A percentile compares a stretch with the other conserved stretches of the same genome.
Evolutionary conservation across 2,329 filamentous ascomycete genomes (phyloP).

Genomic region (Diaporthe australafricana): DNA sequence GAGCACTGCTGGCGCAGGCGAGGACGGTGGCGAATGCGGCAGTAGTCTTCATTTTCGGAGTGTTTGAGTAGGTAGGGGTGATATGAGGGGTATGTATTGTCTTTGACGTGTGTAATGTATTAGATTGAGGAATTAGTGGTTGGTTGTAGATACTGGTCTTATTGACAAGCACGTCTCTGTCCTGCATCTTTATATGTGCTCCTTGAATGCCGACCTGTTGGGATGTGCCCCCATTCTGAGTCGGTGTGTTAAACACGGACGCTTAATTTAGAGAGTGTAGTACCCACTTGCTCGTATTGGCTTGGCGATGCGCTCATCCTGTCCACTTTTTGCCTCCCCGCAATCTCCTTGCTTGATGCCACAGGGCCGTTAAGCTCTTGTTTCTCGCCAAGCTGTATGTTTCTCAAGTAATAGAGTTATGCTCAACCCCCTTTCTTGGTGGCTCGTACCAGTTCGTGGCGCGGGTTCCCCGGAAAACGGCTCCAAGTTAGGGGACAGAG

Average conservation of each 20-base stretch:
- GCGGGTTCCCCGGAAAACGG: neutral
- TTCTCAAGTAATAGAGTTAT: slow-evolving; percentile 5
- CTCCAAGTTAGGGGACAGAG: neutral
- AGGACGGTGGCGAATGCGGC: slow-evolving; percentile 9
- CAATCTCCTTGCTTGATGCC: slow-evolving; percentile 26
- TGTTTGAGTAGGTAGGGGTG: neutral
- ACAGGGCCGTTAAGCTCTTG: no score
- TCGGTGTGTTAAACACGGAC: slow-evolving; percentile 21
- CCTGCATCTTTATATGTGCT: neutral
- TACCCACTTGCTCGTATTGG: neutral
- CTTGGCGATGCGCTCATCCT: slow-evolving; percentile 20
- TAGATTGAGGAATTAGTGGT: neutral
- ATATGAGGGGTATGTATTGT: neutral
- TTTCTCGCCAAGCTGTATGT: no score
- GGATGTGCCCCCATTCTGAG: slow-evolving; percentile 22
- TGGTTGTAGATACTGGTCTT: neutral
- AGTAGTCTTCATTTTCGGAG: slow-evolving; percentile 13
- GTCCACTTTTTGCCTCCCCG: slow-evolving; percentile 16
- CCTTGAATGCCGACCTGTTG: neutral
- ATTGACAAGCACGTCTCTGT: neutral
- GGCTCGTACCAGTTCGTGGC: neutral
- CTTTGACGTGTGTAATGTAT: neutral
- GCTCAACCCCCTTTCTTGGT: slow-evolving; percentile 4
- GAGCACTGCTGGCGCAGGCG: slow-evolving; percentile 15
- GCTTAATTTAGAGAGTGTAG: slow-evolving; percentile 8